Evolutionary conservation across 139 green algal genomes (phyloP), one percentile per base, ranked within the genome.

Genomic region (Mesotaenium endlicherianum): DNA sequence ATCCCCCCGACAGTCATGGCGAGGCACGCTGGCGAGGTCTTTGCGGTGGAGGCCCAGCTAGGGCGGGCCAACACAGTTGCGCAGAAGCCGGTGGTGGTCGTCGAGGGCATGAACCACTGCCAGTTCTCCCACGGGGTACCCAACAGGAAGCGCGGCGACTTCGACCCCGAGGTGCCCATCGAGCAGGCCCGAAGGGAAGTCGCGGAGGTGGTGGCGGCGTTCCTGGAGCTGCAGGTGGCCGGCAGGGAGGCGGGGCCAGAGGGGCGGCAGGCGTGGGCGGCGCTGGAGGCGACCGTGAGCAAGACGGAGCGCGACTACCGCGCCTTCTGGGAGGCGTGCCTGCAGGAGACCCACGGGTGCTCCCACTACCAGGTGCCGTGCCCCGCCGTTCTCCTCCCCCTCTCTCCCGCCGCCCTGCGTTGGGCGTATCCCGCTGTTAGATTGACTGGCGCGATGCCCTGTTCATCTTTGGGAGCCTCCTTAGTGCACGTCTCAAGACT

Each of bases 91-190:
- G 40, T 75, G 34, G 64, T 75, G 14, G 14, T 75, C 14, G 40
- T 75, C 40, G 16, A 16, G 64, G 64, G 64, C 14, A 43, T 43
- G 14, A 75, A 75, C 40, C 64, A 75, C 40, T 11, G 14, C 40
- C 64, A 75, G 16, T 75, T 75, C 40, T 75, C 64, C 14, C 64
- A 75, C 40, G 64, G 64, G 16, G 17, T 47, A 43, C 64, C 64
- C 14, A 42, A 75, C 64, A 14, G 16, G 34, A 44, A 75, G 40
- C 34, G 64, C 34, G 64, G 64, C 34, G 64, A 75, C 40, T 42
- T 75, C 16, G 34, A 42, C 16, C 14, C 64, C 34, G 64, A 31
- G 11, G 40, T 75, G 14, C 64, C 64, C 14, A 14, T 75, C 14
- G 64, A 75, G 14, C 14, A 75, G 64, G 64, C 64, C 34, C 34